Evolutionary conservation across 768 basidiomycete genomes (phyloP), one percentile per base, ranked within the genome.

Genomic region (Psilocybe cubensis): DNA sequence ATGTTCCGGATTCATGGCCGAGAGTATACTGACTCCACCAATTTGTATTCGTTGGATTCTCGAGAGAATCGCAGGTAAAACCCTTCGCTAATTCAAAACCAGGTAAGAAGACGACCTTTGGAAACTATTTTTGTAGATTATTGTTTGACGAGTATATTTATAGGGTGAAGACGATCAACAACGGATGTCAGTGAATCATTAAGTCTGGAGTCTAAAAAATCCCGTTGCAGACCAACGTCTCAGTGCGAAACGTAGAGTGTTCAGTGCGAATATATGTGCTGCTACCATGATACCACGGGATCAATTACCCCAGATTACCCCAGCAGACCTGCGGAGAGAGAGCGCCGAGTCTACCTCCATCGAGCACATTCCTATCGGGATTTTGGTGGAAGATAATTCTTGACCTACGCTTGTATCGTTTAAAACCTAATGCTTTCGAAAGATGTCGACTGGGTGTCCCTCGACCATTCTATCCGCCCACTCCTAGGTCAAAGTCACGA

Each of bases 381-480:
- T 50, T 43, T 57, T 57, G 31, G 42, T 51, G 56, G 56, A 43
- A 44, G 56, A 57, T 55, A 27, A 21, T 27, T 31, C 46, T 29
- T 4, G 28, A 43, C 41, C 14, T 52, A 31, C 42, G 44, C 38
- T 10, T 8, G 44, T 24, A 18, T 21, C 25, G 44, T 52, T 35
- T 58, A 52, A 58, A 52, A 28, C n/a, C 17, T 21, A 23, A 23
- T 10, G 10, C 33, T 46, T 23, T 38, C 17, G 23, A 21, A n/a
- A 23, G 33, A 29, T 25, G 25, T 21, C 40, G 7, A 8, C 18
- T 21, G 23, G 48, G 28, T 44, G 17, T 17, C 46, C 20, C 52
- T 54, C 40, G 38, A 44, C 17, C 25, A 38, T 3, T 14, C 7
- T 7, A 47, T 23, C n/a, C 20, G 31, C 10, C 25, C 17, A 2